Base-by-base conservation (phyloP, 78 protist species). In the Cyanophora paradoxa region DNA sequence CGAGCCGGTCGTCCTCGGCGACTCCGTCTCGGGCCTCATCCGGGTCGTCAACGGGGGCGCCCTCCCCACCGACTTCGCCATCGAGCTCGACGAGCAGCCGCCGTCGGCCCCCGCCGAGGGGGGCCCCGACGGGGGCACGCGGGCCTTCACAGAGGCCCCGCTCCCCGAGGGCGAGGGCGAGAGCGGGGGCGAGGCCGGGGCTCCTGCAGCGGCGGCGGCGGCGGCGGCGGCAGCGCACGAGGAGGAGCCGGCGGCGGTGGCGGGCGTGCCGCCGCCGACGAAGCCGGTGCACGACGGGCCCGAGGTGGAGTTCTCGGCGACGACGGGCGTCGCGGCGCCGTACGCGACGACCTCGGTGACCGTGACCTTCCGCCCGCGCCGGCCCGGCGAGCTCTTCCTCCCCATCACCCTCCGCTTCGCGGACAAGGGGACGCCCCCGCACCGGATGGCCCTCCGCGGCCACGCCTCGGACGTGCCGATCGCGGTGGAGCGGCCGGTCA, bases 1-100 rank as follows among this genome's bases (percentile, higher is more conserved):
- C 30, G 86, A 76, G 19, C 1, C 42, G 1, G 81, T 82, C 33
- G 58, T 66, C 14, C 26, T 82, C 20, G 82, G 66, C 33, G 86
- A 82, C 61, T 2, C 57, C 16, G 11, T 2, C 34, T 2, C 63
- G 30, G 22, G 24, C 14, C 0, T 34, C 61, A 16, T 80, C 59
- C 37, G 0, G 13, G 3, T 80, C 46, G 3, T 1, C 20, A 80
- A 80, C 69, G 41, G 4, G 33, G 84, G 84, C n/a, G 84, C 84
- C 19, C 61, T 80, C 19, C 30, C 31, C 1, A 13, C 40, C 24
- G 3, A 6, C 61, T 5, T 62, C 17, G 7, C 22, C 31, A 17
- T 30, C 36, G 8, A 0, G 30, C 31, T 3, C 6, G 48, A 39
- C 22, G 26, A 7, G 28, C n/a, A 7, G 31, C 61, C 16, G 28